phyloP scores from a whole-genome alignment of 2,329 filamentous ascomycete species.

The Graphilbum fragrans region DNA sequence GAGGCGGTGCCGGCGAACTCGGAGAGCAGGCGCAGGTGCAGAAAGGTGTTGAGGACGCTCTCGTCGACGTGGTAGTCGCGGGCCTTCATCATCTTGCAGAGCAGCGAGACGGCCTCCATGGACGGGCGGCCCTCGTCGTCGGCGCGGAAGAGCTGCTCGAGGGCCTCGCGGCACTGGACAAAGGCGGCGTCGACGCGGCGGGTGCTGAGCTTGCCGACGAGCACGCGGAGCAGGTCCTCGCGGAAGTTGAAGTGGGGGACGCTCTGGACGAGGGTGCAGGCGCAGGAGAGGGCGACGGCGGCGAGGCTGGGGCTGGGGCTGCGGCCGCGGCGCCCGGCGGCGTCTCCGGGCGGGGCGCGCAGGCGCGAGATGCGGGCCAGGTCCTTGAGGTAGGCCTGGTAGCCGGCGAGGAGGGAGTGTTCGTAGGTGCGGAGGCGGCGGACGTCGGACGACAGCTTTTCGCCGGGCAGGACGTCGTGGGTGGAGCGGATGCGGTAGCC shows the following conservation, averaged over 20 bases:
- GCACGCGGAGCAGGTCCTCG: constrained; percentile 71
- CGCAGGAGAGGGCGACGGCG: constrained; percentile 72
- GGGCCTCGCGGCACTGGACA: constrained; percentile 60
- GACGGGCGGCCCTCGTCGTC: constrained; percentile 87
- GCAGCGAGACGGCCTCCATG: constrained; percentile 70
- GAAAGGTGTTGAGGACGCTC: constrained; percentile 77
- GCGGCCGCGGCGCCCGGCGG: constrained; percentile 7
- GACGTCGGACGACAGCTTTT: constrained; percentile 87
- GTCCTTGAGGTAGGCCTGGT: constrained; percentile 72
- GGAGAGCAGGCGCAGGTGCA: constrained; percentile 75
- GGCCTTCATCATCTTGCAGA: constrained; percentile 92
- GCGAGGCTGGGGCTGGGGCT: constrained; percentile 40
- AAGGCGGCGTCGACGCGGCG: constrained; percentile 64
- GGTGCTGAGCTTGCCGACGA: constrained; percentile 71
- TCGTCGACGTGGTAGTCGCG: constrained; percentile 76
- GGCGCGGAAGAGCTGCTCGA: constrained; percentile 71
- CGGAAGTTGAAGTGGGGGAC: constrained; percentile 98
- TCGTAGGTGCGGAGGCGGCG: constrained; percentile 73
- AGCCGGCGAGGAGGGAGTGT: constrained; percentile 72
- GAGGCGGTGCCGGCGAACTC: constrained; percentile 83
- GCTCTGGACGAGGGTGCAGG: constrained; percentile 64
- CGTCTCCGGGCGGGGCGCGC: constrained; percentile 17
- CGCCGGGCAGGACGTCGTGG: constrained; percentile 24
- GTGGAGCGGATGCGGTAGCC: constrained; percentile 68
- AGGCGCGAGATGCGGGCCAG: constrained; percentile 48